These are phyloP conservation scores for Microbotryum scabiosae DNA, from an alignment of 1,284 basidiomycete species.

Conservation along the genomic window DNA sequence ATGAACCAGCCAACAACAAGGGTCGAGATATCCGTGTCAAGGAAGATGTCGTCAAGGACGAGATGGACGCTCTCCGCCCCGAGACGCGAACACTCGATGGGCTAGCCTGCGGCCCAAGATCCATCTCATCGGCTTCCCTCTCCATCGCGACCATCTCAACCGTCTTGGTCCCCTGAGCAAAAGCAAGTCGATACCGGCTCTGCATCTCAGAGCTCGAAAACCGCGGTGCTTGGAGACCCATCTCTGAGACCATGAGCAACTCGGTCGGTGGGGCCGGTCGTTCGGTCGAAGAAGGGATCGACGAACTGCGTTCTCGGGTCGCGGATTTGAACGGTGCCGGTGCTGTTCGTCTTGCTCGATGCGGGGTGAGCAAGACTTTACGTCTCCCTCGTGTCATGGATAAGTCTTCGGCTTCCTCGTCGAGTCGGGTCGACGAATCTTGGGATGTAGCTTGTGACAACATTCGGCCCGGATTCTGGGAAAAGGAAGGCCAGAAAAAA, in stretches of 20 bases:
- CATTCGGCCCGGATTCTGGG: no score
- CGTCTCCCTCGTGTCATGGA: neutral
- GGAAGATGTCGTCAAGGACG: neutral
- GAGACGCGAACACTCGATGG: constrained; percentile 7
- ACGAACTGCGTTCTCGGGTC: neutral
- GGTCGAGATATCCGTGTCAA: no score
- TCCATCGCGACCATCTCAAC: constrained; percentile 2
- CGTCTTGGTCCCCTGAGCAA: constrained; percentile 9
- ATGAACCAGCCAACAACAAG: no score
- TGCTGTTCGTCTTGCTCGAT: neutral
- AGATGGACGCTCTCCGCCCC: constrained; percentile 19
- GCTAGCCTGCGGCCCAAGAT: constrained; percentile 10
- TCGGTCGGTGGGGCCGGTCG: constrained; percentile 8
- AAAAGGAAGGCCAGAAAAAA: no score
- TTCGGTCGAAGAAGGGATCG: neutral
- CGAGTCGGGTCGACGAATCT: neutral
- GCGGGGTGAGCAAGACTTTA: neutral
- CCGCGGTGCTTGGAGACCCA: constrained; percentile 12
- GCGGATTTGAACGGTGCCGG: neutral
- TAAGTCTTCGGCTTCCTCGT: constrained; percentile 21
- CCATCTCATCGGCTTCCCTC: constrained; percentile 21
- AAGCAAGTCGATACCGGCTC: constrained; percentile 21
- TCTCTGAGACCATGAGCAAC: constrained; percentile 21
- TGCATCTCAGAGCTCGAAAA: constrained; percentile 24
- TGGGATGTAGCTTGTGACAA: no score